These are phyloP conservation scores for Arctium minus DNA, from an alignment of 129 eudicot species.

Conservation along the genomic window DNA sequence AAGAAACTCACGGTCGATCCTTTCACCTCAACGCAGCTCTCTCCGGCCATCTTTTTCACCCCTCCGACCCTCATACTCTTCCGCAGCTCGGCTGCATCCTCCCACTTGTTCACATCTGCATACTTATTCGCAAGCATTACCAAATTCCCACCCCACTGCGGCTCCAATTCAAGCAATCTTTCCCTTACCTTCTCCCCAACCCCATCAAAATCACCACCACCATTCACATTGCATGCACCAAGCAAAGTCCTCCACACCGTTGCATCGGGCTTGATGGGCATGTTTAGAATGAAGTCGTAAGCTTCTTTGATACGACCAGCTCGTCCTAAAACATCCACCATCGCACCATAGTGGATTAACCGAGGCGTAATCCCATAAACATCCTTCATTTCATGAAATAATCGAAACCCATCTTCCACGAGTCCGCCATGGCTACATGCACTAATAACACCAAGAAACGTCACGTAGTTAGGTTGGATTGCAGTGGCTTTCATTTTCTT, in stretches of 20 bases:
- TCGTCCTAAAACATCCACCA: constrained; percentile 76
- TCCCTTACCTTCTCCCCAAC: constrained; percentile 43
- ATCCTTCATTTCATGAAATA: constrained; percentile 52
- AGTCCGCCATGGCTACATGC: constrained; percentile 78
- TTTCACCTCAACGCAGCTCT: constrained; percentile 58
- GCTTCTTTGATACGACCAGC: constrained; percentile 60
- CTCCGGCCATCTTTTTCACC: constrained; percentile 55
- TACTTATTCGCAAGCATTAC: constrained; percentile 73
- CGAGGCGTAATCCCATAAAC: constrained; percentile 52
- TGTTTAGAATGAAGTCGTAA: constrained; percentile 40
- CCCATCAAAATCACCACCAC: constrained; percentile 34
- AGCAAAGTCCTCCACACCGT: constrained; percentile 68
- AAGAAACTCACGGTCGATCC: constrained; percentile 50
- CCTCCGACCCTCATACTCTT: constrained; percentile 46
- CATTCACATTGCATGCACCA: constrained; percentile 54
- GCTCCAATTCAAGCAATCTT: constrained; percentile 59
- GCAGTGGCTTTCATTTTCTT: constrained; percentile 35
- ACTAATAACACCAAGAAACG: constrained; percentile 67
- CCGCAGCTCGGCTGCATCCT: constrained; percentile 47
- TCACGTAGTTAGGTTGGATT: constrained; percentile 57
- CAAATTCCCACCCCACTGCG: constrained; percentile 59
- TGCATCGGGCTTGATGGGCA: constrained; percentile 58
- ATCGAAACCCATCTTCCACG: constrained; percentile 52
- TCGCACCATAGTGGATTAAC: constrained; percentile 66
- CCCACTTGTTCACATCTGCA: constrained; percentile 63